phyloP scores from a whole-genome alignment of 2,329 filamentous ascomycete species.

The Parascedosporium putredinis region DNA sequence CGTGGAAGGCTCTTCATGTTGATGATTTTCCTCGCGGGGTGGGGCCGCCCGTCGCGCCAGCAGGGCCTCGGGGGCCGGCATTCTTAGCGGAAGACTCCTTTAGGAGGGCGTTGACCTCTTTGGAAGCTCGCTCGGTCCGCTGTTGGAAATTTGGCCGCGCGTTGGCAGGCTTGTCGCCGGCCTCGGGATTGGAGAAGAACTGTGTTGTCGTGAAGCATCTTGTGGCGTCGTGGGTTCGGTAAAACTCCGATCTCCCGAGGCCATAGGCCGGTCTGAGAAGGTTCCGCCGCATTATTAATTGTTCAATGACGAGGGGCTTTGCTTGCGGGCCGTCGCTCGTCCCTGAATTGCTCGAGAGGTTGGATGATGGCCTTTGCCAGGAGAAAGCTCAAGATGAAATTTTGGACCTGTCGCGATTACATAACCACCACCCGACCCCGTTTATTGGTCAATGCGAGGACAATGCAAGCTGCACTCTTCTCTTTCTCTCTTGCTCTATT shows the following conservation, averaged over 20 bases:
- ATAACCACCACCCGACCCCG: background rate
- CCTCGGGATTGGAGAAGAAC: constrained; percentile 18
- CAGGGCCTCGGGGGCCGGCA: constrained; percentile 11
- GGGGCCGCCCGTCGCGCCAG: background rate
- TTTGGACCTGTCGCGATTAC: background rate
- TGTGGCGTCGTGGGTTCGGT: constrained; percentile 4
- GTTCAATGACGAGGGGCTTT: background rate
- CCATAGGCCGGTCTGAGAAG: constrained; percentile 11
- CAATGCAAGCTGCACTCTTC: too few relatives aligned
- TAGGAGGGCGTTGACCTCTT: constrained; percentile 22
- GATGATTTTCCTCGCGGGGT: constrained; percentile 21
- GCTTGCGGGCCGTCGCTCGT: background rate
- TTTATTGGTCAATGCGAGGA: constrained; percentile 2
- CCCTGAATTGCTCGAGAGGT: background rate
- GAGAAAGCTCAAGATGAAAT: background rate
- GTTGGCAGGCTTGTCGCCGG: constrained; percentile 13
- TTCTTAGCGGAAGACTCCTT: constrained; percentile 12
- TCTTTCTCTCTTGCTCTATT: too few relatives aligned
- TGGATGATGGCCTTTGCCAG: background rate
- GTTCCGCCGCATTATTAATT: constrained; percentile 8
- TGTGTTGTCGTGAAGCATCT: constrained; percentile 26
- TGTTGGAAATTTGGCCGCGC: constrained; percentile 15
- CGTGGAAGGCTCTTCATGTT: constrained; percentile 27
- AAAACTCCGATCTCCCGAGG: constrained; percentile 3
- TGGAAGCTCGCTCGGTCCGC: constrained; percentile 23